Evolutionary conservation across 345 rosid genomes (phyloP).

Genomic region (rapeseed (Brassica napus)): Da-Ae NC_063447.1:40490501-40491000

Average conservation of each 20-base stretch:
- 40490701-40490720: background rate
- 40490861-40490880: no score
- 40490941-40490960: no score
- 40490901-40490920: no score
- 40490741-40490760: background rate
- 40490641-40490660: background rate
- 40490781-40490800: background rate
- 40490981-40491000: no score
- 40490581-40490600: constrained; percentile 50
- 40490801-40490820: no score
- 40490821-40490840: no score
- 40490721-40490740: background rate
- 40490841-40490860: no score
- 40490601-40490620: constrained; percentile 86
- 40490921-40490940: no score
- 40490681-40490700: background rate
- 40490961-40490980: no score
- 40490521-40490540: constrained; percentile 56
- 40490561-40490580: constrained; percentile 86
- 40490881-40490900: no score
- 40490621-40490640: constrained; percentile 8
- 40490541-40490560: constrained; percentile 56
- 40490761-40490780: background rate
- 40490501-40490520: no score
- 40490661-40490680: background rate